Base-by-base conservation (phyloP, 768 basidiomycete genomes). In the Asterophora lycoperdoides region DNA sequence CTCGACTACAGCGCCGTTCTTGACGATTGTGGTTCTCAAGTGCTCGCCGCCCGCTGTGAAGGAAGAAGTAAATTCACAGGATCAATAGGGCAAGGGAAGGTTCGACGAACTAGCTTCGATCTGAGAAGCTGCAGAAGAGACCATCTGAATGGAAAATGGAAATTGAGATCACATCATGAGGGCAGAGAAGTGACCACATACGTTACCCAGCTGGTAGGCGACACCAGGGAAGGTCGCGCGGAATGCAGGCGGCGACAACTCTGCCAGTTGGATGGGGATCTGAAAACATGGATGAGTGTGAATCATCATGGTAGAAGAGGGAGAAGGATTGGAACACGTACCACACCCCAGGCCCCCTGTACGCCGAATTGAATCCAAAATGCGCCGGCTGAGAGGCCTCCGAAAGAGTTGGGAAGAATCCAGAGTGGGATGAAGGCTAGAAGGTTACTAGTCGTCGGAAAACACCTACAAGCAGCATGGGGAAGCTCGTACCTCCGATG, bases 321-420 rank as follows among this genome's bases (percentile, higher is more conserved):
- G 71, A 76, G 54, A 75, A 71, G 10, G 73, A 5, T 1, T 14
- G 13, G 0, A 7, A 13, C 71, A 63, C 85, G 55, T 60, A 90
- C 87, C 9, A 90, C 84, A 57, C 89, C 89, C 88, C 89, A 92
- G 32, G 89, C 91, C 1, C 90, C 91, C 63, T 95, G 93, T 0
- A 94, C 89, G 43, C 89, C 89, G 55, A 89, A 80, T 60, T 93
- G 91, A 13, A 92, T 71, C 56, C 79, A 91, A 69, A 94, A 95
- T 1, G 90, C 92, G 8, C 90, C 90, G 0, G 89, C 89, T 0
- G 88, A 60, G 8, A 96, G 82, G 1, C 70, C 76, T 1, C 76
- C 63, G 64, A 93, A 93, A 1, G 74, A 66, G 5, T 58, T 66
- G 2, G 93, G 93, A 6, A 95, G 57, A 56, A 92, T 88, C 93